Conservation (phyloP, 306 rosid genomes). For the Citrullus mucosospermus region DNA sequence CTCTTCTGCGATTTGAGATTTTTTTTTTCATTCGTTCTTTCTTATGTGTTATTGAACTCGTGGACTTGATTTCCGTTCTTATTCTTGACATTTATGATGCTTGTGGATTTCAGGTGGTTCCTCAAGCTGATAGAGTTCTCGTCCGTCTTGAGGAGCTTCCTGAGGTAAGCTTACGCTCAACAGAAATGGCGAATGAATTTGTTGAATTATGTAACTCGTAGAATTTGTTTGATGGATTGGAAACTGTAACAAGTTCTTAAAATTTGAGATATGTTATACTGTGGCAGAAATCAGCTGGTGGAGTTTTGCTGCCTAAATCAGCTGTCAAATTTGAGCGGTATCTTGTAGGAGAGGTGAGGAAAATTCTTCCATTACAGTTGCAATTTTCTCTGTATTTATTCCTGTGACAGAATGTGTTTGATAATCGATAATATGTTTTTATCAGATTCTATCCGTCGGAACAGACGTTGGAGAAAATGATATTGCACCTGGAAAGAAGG, state of each 20-base stretch:
- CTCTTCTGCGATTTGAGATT: neutral
- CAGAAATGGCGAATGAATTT: neutral
- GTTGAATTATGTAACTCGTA: neutral
- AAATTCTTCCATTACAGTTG: neutral
- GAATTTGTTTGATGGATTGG: neutral
- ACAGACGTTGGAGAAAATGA: constrained; percentile 47
- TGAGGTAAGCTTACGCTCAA: constrained; percentile 27
- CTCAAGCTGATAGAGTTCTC: constrained; percentile 93
- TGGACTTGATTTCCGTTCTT: neutral
- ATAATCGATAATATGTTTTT: neutral
- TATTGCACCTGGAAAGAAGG: constrained; percentile 69
- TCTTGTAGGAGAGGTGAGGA: constrained; percentile 74
- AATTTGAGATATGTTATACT: neutral
- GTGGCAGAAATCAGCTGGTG: constrained; percentile 72
- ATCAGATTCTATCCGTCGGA: constrained; percentile 70
- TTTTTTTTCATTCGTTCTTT: neutral
- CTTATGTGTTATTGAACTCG: neutral
- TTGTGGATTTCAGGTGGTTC: constrained; percentile 49
- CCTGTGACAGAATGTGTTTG: neutral
- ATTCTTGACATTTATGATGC: neutral
- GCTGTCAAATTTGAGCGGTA: constrained; percentile 91
- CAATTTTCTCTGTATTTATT: neutral
- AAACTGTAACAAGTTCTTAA: neutral
- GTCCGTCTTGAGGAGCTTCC: constrained; percentile 60
- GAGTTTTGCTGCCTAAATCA: constrained; percentile 74